These are phyloP conservation scores for Calonectria multiphialidica DNA, from an alignment of 2,329 filamentous ascomycete genomes.

Conservation along the genomic window DNA sequence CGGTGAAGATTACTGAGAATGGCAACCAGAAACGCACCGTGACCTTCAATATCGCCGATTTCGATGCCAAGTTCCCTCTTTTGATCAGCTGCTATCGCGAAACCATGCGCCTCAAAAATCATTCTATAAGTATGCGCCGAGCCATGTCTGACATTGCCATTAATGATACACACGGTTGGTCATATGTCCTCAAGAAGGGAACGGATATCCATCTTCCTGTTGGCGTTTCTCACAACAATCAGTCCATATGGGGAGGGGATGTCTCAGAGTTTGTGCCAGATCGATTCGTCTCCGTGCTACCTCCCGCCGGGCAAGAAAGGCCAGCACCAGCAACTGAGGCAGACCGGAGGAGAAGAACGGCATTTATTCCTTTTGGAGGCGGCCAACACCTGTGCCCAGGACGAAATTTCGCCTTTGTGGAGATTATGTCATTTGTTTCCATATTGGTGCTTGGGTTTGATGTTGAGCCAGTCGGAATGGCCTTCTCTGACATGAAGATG, in stretches of 20 bases:
- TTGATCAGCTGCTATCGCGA: conserved; percentile 60
- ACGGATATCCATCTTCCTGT: conserved; percentile 44
- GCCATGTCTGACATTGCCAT: conserved; percentile 57
- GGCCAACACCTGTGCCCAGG: conserved; percentile 50
- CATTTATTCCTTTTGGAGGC: conserved; percentile 49
- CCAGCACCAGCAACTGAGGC: conserved; percentile 2
- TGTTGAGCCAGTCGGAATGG: conserved; percentile 34
- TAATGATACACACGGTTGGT: conserved; percentile 34
- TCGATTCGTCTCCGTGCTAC: conserved; percentile 31
- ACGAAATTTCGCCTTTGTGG: conserved; percentile 48
- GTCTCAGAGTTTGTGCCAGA: conserved; percentile 38
- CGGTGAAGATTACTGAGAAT: background rate
- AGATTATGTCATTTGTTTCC: conserved; percentile 47
- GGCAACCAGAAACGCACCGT: background rate
- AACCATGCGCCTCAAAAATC: conserved; percentile 55
- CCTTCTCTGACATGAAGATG: conserved; percentile 34
- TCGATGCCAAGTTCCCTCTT: conserved; percentile 55
- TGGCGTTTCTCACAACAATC: conserved; percentile 38
- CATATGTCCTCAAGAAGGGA: conserved; percentile 47
- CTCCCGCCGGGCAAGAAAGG: background rate
- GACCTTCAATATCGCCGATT: conserved; percentile 51
- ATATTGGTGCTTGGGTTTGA: conserved; percentile 48
- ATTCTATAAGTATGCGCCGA: conserved; percentile 52
- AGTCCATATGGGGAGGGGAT: conserved; percentile 40
- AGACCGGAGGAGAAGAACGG: conserved; percentile 35